Percentiles rank a stretch among this genome's conserved stretches.
phyloP scores from a whole-genome alignment of 345 rosid species.

The Cardiospermum halicacabum region DNA sequence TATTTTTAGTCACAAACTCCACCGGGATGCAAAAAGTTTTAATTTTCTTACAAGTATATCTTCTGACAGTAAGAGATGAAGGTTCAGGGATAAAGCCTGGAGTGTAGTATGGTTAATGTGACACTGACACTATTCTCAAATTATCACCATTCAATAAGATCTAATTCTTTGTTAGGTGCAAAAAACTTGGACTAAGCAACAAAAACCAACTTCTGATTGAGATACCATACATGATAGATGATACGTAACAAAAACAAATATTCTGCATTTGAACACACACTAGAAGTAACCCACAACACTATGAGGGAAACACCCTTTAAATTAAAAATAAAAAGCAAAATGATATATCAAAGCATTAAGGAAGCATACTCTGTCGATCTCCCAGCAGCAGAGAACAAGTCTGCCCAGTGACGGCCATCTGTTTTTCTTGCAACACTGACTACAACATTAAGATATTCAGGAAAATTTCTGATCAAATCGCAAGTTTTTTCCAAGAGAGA shows the following conservation, averaged over 20 bases:
- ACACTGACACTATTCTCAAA: background rate
- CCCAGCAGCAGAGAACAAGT: conserved; percentile 92
- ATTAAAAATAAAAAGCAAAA: conserved; percentile 6
- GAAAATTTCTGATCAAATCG: conserved; percentile 76
- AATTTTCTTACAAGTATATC: background rate
- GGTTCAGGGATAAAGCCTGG: background rate
- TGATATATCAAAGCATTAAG: background rate
- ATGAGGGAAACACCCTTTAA: background rate
- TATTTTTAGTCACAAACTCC: background rate
- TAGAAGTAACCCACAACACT: background rate
- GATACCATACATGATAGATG: no score
- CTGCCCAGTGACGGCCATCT: conserved; percentile 99
- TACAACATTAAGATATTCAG: conserved; percentile 89
- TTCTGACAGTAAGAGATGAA: background rate
- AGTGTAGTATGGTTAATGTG: background rate
- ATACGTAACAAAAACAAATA: no score
- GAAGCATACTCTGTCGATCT: conserved; percentile 86
- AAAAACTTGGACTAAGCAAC: background rate
- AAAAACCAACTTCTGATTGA: background rate
- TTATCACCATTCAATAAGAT: background rate
- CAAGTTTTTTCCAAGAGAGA: conserved; percentile 91
- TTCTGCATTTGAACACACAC: background rate
- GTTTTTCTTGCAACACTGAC: conserved; percentile 99
- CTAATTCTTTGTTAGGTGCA: background rate
- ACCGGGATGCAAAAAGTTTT: background rate